Percentiles rank a stretch among this genome's conserved stretches.
phyloP scores from a whole-genome alignment of 306 rosid genomes.

The Calophaca sinica region DNA sequence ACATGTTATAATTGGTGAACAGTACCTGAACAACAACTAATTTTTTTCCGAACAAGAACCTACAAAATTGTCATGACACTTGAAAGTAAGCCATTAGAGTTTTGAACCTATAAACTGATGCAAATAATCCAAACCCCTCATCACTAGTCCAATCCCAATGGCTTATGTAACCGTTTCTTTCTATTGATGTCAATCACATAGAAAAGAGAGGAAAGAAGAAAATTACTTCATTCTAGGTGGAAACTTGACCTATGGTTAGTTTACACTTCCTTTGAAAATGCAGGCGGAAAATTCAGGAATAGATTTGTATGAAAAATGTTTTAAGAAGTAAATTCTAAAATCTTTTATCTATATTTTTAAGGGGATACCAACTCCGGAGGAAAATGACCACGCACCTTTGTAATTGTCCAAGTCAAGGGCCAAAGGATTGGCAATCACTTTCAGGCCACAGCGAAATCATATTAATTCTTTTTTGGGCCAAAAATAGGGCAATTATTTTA shows the following conservation, averaged over 20 bases:
- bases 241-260: too few species aligned
- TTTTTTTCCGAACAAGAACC: not conserved
- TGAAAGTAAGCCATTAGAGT: not conserved
- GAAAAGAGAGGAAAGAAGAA: too few species aligned
- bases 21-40: too few species aligned
- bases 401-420: slow-evolving; percentile 18
- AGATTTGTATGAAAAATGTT: not conserved
- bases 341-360: not conserved
- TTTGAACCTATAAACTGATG: not conserved
- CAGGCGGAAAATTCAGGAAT: too few species aligned
- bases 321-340: not conserved
- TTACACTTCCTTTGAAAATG: too few species aligned
- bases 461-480: too few species aligned
- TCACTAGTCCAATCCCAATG: not conserved
- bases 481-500: too few species aligned
- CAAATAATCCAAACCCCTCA: not conserved
- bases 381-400: slow-evolving; percentile 20
- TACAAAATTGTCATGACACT: not conserved
- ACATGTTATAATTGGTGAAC: too few species aligned
- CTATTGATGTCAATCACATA: slow-evolving; percentile 1
- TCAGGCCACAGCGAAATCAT: not conserved
- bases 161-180: not conserved
- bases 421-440: not conserved
- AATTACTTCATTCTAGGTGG: too few species aligned
- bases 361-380: not conserved